Conservation (phyloP, 2,329 filamentous ascomycete genomes). For the Colletotrichum sp. region DNA sequence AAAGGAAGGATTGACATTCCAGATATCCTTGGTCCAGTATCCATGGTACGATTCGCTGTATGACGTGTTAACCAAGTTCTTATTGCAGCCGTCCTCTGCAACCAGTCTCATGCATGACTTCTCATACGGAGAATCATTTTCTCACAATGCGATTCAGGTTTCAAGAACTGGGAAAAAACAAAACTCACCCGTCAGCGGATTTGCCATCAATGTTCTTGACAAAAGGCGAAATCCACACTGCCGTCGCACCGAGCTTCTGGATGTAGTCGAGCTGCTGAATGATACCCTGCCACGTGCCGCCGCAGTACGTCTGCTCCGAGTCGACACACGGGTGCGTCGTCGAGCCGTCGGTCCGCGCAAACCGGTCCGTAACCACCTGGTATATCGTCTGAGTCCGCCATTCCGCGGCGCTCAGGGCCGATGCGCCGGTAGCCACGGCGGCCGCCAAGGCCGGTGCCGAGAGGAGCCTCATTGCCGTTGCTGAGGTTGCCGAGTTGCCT, state of each 20-base stretch:
- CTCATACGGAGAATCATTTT: not conserved
- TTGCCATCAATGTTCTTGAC: conserved; percentile 41
- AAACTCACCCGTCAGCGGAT: conserved; percentile 16
- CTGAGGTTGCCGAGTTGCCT: not conserved
- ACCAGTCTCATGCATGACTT: not conserved
- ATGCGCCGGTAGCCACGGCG: not conserved
- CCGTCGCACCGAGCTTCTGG: conserved; percentile 63
- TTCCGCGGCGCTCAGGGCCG: conserved; percentile 28
- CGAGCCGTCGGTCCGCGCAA: conserved; percentile 51
- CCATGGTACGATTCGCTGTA: conserved; percentile 55
- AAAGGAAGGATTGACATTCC: conserved; percentile 60
- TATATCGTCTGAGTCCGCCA: conserved; percentile 64
- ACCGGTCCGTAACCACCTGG: conserved; percentile 62
- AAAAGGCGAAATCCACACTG: conserved; percentile 65
- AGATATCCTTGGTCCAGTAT: conserved; percentile 58
- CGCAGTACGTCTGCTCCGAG: conserved; percentile 57
- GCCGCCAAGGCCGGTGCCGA: not conserved
- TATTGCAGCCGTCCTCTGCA: not conserved
- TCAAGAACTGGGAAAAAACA: not conserved
- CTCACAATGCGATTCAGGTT: not conserved
- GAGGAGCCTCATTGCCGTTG: conserved; percentile 3
- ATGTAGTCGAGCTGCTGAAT: conserved; percentile 67
- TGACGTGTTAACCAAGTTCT: not conserved
- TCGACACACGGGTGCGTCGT: conserved; percentile 48
- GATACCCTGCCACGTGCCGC: conserved; percentile 64